phyloP scores from a whole-genome alignment of 73 alveolate species.

The Symbiodinium pilosum region DNA sequence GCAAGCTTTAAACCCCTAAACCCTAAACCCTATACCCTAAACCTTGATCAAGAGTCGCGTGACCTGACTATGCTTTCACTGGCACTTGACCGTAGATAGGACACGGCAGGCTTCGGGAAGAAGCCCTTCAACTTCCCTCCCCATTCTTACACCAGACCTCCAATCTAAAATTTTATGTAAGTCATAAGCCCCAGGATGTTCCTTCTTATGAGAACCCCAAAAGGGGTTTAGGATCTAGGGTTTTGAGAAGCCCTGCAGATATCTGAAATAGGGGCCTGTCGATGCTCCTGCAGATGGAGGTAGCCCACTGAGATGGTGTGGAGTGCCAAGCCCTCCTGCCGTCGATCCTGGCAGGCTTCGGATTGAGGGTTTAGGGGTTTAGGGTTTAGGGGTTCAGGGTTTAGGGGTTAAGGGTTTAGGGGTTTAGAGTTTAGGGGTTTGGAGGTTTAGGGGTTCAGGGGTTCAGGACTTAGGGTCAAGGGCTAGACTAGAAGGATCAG shows the following conservation, averaged over 20 bases:
- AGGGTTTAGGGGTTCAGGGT: neutral
- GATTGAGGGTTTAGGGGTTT: neutral
- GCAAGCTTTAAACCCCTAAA: neutral
- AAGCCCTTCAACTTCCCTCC: too few relatives aligned
- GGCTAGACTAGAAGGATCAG: neutral
- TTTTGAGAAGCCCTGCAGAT: too few relatives aligned
- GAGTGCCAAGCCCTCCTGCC: neutral
- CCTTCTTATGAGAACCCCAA: too few relatives aligned
- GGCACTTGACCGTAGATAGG: too few relatives aligned
- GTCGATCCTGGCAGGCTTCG: neutral
- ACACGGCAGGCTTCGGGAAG: too few relatives aligned
- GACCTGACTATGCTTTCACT: too few relatives aligned
- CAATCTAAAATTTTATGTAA: too few relatives aligned
- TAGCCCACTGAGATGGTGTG: slow-evolving; percentile 4
- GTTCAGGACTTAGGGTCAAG: neutral
- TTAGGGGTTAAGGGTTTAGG: neutral
- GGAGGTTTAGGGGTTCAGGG: neutral
- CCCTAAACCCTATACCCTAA: neutral
- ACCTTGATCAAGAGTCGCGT: too few relatives aligned
- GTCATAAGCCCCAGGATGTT: too few relatives aligned
- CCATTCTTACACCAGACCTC: too few relatives aligned
- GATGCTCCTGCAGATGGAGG: neutral
- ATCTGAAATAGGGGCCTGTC: too few relatives aligned
- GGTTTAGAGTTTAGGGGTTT: slow-evolving; percentile 1
- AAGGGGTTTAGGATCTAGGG: too few relatives aligned